Evolutionary conservation across 2,329 filamentous ascomycete species (phyloP), one percentile per base, ranked within the genome.

Genomic region (Pleomassaria siparia): DNA sequence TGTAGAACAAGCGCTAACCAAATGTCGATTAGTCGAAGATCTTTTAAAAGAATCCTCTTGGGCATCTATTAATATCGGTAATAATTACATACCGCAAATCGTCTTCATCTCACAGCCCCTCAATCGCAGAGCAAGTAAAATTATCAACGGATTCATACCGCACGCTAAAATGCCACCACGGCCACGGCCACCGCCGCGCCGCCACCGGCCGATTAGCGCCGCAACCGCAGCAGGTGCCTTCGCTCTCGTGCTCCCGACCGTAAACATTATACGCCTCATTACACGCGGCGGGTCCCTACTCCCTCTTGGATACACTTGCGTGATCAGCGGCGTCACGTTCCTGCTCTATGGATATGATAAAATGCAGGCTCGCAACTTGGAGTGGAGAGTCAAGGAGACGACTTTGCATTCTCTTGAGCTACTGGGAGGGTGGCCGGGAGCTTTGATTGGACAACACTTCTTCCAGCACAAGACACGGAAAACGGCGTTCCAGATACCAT

Each of bases 181-280:
- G 46, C 40, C 26, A 7, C 46, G 18, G 36, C 58, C 40, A 7
- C 46, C 16, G 36, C 58, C 40, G 21, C 50, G 26, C 22, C 64
- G 64, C 11, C 48, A 54, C 37, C 56, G 63, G 7, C 64, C 66
- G 11, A 49, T 63, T 30, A 66, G 64, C 0, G 5, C 53, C 16
- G 59, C 63, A 16, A 66, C 65, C 8, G 24, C 51, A 6, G 51
- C 54, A 5, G 67, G 65, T 10, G 40, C 53, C 7, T 44, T 47
- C 13, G 60, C 63, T 2, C 50, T 86, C 76, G 20, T 82, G 66
- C 43, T 87, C 77, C 47, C 81, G 75, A 29, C 82, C 75, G 16
- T 82, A 76, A 53, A 77, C 71, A 49, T 80, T 72, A 9, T 77
- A 67, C 47, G 70, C 66, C 41, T 64, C 4, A 58, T 56, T 44